These are phyloP conservation scores for Metschnikowia cerradonensis DNA, from an alignment of 805 yeast genomes.

Conservation along the genomic window DNA sequence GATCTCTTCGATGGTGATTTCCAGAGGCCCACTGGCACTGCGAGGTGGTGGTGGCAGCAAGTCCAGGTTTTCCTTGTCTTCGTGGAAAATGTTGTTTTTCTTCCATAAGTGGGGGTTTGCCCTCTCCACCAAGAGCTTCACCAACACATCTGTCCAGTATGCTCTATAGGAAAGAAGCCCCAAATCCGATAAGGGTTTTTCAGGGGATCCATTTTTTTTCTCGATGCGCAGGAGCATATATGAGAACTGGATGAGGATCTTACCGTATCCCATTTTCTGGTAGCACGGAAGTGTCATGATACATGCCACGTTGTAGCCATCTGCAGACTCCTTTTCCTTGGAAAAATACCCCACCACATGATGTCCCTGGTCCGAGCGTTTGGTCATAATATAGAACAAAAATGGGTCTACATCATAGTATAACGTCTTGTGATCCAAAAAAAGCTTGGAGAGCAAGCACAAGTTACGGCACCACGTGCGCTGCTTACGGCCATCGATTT, in stretches of 20 bases:
- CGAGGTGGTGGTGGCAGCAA: conserved; percentile 18
- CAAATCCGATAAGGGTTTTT: conserved; percentile 91
- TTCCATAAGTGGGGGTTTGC: conserved; percentile 36
- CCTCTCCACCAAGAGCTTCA: conserved; percentile 64
- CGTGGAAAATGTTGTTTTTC: conserved; percentile 36
- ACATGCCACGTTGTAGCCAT: conserved; percentile 94
- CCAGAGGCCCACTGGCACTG: conserved; percentile 26
- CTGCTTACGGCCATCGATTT: conserved; percentile 94
- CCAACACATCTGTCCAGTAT: conserved; percentile 90
- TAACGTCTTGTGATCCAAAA: conserved; percentile 91
- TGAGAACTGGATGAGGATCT: conserved; percentile 86
- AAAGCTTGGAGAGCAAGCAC: conserved; percentile 83
- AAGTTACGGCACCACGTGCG: conserved; percentile 96
- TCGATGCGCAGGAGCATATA: conserved; percentile 87
- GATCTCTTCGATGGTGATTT: conserved; percentile 85
- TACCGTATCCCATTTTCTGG: conserved; percentile 93
- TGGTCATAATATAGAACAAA: conserved; percentile 92
- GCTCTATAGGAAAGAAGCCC: conserved; percentile 93
- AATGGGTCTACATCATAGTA: conserved; percentile 99
- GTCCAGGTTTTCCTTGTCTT: conserved; percentile 23
- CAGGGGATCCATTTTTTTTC: conserved; percentile 92
- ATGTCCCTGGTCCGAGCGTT: conserved; percentile 84
- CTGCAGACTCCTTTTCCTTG: conserved; percentile 94
- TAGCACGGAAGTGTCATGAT: conserved; percentile 93
- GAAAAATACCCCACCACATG: conserved; percentile 96